Base-by-base conservation (phyloP, 2,329 filamentous ascomycete genomes). In the Colletotrichum magnum region DNA sequence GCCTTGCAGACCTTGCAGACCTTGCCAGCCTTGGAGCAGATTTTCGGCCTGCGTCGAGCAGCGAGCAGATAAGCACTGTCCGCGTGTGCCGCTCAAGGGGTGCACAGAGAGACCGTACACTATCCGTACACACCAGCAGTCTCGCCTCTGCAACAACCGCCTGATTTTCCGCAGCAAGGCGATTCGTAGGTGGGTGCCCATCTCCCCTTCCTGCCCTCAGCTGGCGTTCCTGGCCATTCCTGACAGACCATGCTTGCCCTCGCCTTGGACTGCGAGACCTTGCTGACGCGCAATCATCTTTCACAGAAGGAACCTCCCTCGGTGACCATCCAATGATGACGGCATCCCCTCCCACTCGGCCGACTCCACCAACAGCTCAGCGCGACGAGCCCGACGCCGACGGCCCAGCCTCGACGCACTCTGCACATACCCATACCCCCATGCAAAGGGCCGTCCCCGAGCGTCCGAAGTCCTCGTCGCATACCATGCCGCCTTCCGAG, bases 151-250 rank as follows among this genome's bases (percentile, higher is more conserved):
- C 18, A 36, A 39, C 51, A 66, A 67, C n/a, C 51, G 36, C 56
- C 57, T 24, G 36, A 48, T 21, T 47, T 36, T 32, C 62, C 50
- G 43, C 57, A 69, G 50, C 36, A 61, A 57, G 67, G 50, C 63
- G 56, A 61, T 69, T 45, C 50, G 48, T 26, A 67, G 67, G 67
- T 69, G 67, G 67, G 62, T 69, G 67, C 56, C 63, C 24, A 43
- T 67, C 51, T 67, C 51, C 58, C 51, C 18, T 67, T 69, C 57
- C 50, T n/a, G 24, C 43, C n/a, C 24, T 28, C 36, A 32, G 43
- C 47, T 54, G 39, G 59, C 10, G 45, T 32, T 36, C 13, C 57
- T 51, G 62, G 62, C 43, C 43, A 48, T 58, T 58, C 56, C 66
- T 61, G 18, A 1, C 45, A 15, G 24, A 51, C 56, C 56, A 21